Evolutionary conservation across 139 green algal species (phyloP), one percentile per base, ranked within the genome.

Genomic region (Haematococcus lacustris): DNA sequence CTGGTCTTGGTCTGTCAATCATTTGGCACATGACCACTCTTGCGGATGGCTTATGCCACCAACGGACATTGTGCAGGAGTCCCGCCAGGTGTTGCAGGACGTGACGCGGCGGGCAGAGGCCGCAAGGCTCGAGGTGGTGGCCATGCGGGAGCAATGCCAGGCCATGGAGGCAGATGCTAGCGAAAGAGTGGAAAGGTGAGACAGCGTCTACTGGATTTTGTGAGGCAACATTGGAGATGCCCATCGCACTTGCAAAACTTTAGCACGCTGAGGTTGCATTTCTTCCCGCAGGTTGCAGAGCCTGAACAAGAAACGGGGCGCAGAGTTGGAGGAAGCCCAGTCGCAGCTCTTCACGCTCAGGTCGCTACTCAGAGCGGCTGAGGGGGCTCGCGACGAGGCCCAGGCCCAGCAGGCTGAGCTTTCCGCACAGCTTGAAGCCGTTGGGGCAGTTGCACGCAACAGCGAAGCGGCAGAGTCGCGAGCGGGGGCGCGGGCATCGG

Each of bases 271-370:
- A 53, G 43, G n/a, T n/a, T n/a, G n/a, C n/a, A n/a, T n/a, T n/a
- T n/a, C n/a, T n/a, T 73, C 2, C 33, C 32, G 5, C 43, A 80
- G 75, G 70, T 57, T 80, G 25, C 75, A 80, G 51, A 73, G 68
- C 37, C 66, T 81, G 41, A 77, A 76, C 66, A 81, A 77, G 70
- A 76, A 77, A 40, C 70, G 71, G 0, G 66, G 57, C 1, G 71
- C 76, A 3, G 76, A 81, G 71, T 30, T 74, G 35, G 70, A 77
- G 23, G 57, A 77, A 28, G 51, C 66, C 28, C 69, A 50, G 23
- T 64, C 76, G 3, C 63, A 81, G 70, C 32, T 53, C n/a, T 26
- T 38, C 50, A 66, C 43, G 4, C 43, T 75, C 1, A 40, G 4
- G 30, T 6, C 33, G 17, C 65, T 6, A 4, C 7, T 69, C 13